Evolutionary conservation across 179 eudicot species (phyloP).

Genomic region (Beta macrorhiza): DNA sequence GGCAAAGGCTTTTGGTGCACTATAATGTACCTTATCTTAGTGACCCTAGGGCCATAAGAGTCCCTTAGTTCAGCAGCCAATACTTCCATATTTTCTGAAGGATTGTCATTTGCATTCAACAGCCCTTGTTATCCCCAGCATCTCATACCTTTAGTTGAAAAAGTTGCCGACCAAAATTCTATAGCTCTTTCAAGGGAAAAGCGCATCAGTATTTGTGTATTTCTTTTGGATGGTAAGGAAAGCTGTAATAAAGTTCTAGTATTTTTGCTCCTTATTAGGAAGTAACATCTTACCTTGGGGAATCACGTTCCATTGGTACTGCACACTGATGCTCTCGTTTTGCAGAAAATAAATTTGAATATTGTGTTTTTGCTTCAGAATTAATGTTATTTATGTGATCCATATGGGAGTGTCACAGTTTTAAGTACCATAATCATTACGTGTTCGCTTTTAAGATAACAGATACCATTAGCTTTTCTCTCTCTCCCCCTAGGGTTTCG

Average conservation of each 20-base stretch:
- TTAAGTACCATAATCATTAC: not conserved
- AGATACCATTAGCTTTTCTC: not conserved
- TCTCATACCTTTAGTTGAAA: not conserved
- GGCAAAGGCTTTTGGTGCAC: not conserved
- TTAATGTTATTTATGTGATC: not conserved
- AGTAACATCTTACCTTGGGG: not conserved
- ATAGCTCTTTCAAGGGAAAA: not conserved
- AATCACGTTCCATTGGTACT: no score
- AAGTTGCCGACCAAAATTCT: not conserved
- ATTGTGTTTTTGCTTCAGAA: not conserved
- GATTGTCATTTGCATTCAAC: not conserved
- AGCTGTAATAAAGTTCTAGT: not conserved
- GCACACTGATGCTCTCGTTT: no score
- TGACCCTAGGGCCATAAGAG: not conserved
- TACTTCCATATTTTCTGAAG: not conserved
- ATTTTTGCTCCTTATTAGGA: not conserved
- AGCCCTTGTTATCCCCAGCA: not conserved
- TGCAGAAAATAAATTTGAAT: not conserved
- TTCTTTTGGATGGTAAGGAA: not conserved
- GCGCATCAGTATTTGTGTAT: not conserved
- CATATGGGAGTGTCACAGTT: no score
- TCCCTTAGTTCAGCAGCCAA: not conserved
- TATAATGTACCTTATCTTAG: not conserved
- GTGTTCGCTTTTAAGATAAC: not conserved
- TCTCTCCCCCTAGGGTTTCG: not conserved